A percentile compares a stretch with the other conserved stretches of the same genome.
Conservation (phyloP, 352 stramenopile species). For the Pilasporangium apinafurcum region DNA sequence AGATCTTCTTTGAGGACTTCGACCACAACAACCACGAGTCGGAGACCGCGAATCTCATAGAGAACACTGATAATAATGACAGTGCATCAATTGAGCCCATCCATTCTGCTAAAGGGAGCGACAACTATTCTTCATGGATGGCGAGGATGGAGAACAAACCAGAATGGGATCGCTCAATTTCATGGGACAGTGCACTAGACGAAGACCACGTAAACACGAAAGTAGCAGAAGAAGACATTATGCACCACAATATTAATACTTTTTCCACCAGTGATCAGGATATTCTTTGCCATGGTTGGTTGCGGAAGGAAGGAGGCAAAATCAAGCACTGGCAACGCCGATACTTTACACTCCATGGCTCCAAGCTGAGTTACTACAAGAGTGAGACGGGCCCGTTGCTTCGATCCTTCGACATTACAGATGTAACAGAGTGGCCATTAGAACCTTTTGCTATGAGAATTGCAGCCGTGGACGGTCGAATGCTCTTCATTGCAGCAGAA, state of each 20-base stretch:
- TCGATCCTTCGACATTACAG: constrained; percentile 29
- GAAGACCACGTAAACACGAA: constrained; percentile 6
- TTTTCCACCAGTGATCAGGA: constrained; percentile 5
- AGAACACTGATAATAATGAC: constrained; percentile 21
- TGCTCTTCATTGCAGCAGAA: constrained; percentile 57
- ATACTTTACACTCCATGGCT: constrained; percentile 69
- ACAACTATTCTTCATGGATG: constrained; percentile 37
- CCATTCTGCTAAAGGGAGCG: constrained; percentile 19
- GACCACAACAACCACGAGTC: constrained; percentile 9
- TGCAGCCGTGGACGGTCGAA: constrained; percentile 28
- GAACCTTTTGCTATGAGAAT: constrained; percentile 39
- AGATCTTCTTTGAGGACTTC: constrained; percentile 22
- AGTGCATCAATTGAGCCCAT: too few species aligned
- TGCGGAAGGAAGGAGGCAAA: constrained; percentile 55
- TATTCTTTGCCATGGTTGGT: constrained; percentile 46
- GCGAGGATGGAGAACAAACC: constrained; percentile 48
- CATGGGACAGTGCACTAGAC: constrained; percentile 21
- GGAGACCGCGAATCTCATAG: constrained; percentile 25
- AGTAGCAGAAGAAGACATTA: not conserved
- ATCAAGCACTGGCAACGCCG: constrained; percentile 71
- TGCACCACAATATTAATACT: constrained; percentile 1
- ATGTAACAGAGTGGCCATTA: constrained; percentile 22
- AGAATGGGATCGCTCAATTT: constrained; percentile 17
- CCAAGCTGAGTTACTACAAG: constrained; percentile 76
- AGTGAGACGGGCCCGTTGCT: constrained; percentile 50